phyloP scores from a whole-genome alignment of 176 grass and related monocot genomes.

The Oryza australiensis region DNA sequence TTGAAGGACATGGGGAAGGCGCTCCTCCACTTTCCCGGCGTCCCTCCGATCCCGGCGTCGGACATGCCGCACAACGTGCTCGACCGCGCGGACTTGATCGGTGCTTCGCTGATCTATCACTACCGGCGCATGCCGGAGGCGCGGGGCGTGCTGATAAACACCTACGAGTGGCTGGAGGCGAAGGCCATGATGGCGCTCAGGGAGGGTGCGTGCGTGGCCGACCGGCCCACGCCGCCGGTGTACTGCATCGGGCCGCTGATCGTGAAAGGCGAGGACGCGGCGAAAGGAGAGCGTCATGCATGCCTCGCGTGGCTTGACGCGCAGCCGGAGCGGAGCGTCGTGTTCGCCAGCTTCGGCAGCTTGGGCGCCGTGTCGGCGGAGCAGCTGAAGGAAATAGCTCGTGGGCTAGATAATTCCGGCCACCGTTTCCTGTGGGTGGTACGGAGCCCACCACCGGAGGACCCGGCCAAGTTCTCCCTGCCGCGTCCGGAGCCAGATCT shows the following conservation, averaged over 20 bases:
- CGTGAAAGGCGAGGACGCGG: background rate
- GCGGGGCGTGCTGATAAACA: conserved; percentile 51
- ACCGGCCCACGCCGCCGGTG: conserved; percentile 39
- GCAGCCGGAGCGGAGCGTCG: conserved; percentile 55
- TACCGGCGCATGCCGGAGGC: conserved; percentile 22
- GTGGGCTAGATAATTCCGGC: conserved; percentile 48
- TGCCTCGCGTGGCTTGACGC: conserved; percentile 65
- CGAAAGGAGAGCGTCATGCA: conserved; percentile 25
- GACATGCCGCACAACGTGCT: conserved; percentile 39
- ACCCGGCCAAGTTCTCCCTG: conserved; percentile 28
- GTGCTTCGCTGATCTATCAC: background rate
- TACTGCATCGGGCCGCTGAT: conserved; percentile 65
- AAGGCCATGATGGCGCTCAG: background rate
- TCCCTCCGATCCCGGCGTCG: conserved; percentile 49
- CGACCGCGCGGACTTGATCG: conserved; percentile 14
- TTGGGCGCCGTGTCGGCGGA: conserved; percentile 38
- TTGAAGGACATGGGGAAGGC: conserved; percentile 47
- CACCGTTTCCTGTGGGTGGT: conserved; percentile 67
- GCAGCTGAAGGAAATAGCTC: conserved; percentile 47
- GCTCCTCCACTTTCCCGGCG: conserved; percentile 40
- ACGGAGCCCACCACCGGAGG: conserved; percentile 37
- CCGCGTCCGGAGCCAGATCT: conserved; percentile 38
- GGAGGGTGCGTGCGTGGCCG: conserved; percentile 17
- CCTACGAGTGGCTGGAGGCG: conserved; percentile 57
- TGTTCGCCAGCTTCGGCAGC: conserved; percentile 68